Base-by-base conservation (phyloP, 192 early-diverging fungal genomes). In the Coemansia sp. region DNA sequence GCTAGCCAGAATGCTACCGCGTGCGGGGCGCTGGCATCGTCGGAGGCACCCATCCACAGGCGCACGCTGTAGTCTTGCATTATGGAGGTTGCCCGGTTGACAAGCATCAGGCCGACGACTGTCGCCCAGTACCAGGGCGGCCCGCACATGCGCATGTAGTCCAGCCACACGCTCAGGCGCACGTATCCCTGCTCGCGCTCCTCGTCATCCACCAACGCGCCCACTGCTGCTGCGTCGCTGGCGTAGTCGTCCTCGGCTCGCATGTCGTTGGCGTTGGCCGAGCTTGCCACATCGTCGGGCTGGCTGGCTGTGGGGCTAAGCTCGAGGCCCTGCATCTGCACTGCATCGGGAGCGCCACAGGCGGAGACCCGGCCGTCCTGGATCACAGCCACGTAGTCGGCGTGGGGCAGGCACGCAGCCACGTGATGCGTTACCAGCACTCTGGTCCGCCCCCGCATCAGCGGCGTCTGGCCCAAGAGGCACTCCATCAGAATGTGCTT, bases 401-500 rank as follows among this genome's bases (percentile, higher is more conserved):
- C 67, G 37, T 88, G 88, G 33, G 76, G 71, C 42, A 92, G 68
- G 37, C 88, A 90, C 36, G 88, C 60, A 9, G 87, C 71, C 14
- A 92, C 88, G 42, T 93, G 89, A 73, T 98, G 97, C 0, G 95
- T 95, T 9, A 96, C 97, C 37, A 99, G 79, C n/a, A 99, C 74
- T 2, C 89, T 70, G 0, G 97, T 99, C 9, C 94, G 84, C 24
- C 87, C 84, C 2, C 66, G 67, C 85, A 99, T 84, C 51, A 94
- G 74, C 20, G 85, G 86, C n/a, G 56, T 66, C 37, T 61, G 36
- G 20, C 87, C 87, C 20, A 87, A 79, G 65, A 99, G 65, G 59
- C 92, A 94, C 42, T 89, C 68, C 8, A 88, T 84, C 50, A 92
- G 89, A 31, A 99, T 81, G 63, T 93, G 91, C 48, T 88, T 88